Base-by-base conservation (phyloP, 768 basidiomycete species). In the Termitomyces heimii region DNA sequence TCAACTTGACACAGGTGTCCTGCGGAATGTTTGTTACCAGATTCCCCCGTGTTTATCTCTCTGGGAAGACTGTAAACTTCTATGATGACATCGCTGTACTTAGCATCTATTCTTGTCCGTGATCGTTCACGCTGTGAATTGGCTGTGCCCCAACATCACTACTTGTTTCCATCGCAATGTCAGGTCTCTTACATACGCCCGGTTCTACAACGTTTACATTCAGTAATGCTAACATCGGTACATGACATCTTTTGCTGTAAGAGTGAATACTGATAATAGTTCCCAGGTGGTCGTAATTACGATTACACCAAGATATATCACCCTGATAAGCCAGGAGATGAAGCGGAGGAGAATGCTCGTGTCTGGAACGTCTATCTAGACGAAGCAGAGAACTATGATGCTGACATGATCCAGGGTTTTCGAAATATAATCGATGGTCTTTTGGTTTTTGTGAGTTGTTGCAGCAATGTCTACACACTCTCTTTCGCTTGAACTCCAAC, bases 351-450 rank as follows among this genome's bases (percentile, higher is more conserved):
- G 18, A 60, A 62, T 42, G 62, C 58, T 4, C 63, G 60, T 13
- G 56, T 63, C 12, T 62, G 62, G 62, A 58, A 48, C 31, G 49
- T 59, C 4, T 63, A 61, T 43, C 52, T 59, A 18, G 62, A 59
- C 4, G 60, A 63, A 35, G 54, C 60, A 20, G 60, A 44, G 10
- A 50, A 47, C 34, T 61, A 61, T 26, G 62, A 63, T 29, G 31
- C 40, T 16, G 59, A 58, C 12, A 57, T 65, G 42, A 53, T 65
- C 7, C 31, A 42, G 16, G 57, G 57, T 20, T 54, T 55, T 28
- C 32, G 48, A 35, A 58, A 65, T 35, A 60, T 51, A 6, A 37
- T 63, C 18, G 64, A 65, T 48, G 58, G 58, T n/a, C 44, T 55
- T 5, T 18, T 55, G 8, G 22, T 55, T 18, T 55, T 55, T 28